Conservation (phyloP, 2,329 filamentous ascomycete genomes). For the Byssochlamys sp. region DNA sequence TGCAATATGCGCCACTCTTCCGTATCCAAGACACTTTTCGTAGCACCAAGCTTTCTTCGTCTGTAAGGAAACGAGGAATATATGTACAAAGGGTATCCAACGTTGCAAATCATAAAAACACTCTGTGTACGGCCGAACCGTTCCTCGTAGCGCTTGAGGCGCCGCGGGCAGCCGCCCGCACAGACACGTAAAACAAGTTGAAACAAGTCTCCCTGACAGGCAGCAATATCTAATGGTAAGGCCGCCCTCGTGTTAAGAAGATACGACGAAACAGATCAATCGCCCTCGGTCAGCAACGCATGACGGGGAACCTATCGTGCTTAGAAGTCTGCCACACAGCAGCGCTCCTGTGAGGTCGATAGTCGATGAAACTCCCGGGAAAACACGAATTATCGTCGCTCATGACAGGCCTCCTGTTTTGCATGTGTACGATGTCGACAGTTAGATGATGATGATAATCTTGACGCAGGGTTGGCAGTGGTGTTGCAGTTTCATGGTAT, state of each 20-base stretch:
- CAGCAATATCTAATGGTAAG: not conserved
- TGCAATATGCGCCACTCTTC: not conserved
- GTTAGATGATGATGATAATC: not conserved
- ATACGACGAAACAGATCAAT: not conserved
- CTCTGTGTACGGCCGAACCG: not conserved
- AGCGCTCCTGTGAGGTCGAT: not conserved
- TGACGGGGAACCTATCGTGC: not conserved
- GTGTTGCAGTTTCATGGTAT: not conserved
- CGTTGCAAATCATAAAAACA: not conserved
- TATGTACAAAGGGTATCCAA: not conserved
- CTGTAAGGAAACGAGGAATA: not conserved
- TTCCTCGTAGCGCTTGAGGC: not conserved
- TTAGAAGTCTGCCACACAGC: no score
- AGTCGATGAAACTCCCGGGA: not conserved
- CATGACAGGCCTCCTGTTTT: not conserved
- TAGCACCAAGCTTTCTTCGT: not conserved
- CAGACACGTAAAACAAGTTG: not conserved
- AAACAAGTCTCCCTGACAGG: not conserved
- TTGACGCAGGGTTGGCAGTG: not conserved
- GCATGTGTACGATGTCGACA: not conserved
- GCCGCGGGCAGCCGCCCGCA: not conserved
- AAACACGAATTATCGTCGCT: not conserved
- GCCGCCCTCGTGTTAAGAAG: not conserved
- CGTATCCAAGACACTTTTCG: not conserved
- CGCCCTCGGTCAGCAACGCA: not conserved